phyloP scores from a whole-genome alignment of 345 rosid species.

The Geranium rotundifolium region DNA sequence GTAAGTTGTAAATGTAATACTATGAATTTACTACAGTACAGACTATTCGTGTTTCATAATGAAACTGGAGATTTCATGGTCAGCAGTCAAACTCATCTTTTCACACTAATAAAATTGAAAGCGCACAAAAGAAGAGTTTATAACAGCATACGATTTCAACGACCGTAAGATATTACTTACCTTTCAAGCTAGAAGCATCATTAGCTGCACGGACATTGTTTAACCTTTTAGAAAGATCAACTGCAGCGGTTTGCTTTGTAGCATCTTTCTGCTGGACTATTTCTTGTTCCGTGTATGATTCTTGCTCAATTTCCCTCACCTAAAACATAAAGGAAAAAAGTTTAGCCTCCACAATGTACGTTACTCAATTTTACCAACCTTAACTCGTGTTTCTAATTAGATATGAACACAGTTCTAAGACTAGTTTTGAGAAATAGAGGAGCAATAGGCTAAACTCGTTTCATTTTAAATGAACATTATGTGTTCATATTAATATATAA shows the following conservation, averaged over 20 bases:
- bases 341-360: background rate
- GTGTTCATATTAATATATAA: too few relatives aligned
- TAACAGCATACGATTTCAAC: background rate
- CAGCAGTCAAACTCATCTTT: background rate
- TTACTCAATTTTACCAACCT: background rate
- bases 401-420: too few relatives aligned
- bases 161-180: slow-evolving; percentile 18
- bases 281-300: slow-evolving; percentile 38
- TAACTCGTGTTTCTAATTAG: background rate
- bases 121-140: background rate
- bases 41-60: background rate
- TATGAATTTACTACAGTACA: background rate
- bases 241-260: slow-evolving; percentile 52
- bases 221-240: slow-evolving; percentile 83
- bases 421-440: too few relatives aligned
- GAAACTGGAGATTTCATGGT: background rate
- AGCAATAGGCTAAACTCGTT: too few relatives aligned
- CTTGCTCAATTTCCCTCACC: slow-evolving; percentile 86
- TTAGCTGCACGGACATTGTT: slow-evolving; percentile 49
- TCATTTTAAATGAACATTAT: too few relatives aligned
- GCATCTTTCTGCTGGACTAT: slow-evolving; percentile 35
- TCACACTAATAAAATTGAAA: background rate
- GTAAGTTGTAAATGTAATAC: background rate
- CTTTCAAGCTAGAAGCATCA: slow-evolving; percentile 71
- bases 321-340: slow-evolving; percentile 12